These are phyloP conservation scores for Thuidium tamariscinum DNA, from an alignment of 225 moss, liverwort and hornwort species.

Conservation along the genomic window DNA sequence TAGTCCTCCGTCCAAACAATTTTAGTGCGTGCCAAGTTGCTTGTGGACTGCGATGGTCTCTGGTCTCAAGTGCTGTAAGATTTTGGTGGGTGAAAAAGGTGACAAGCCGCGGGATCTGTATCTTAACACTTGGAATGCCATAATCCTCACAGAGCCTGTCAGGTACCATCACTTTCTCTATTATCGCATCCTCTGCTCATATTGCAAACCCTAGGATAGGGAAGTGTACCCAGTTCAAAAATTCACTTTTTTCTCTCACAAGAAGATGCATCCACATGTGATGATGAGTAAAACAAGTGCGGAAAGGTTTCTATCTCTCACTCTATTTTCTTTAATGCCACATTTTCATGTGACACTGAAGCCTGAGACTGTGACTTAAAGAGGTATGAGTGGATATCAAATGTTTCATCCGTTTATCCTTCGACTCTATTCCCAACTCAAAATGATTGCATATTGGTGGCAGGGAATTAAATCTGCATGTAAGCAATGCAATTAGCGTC, in stretches of 20 bases:
- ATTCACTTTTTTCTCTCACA: background rate
- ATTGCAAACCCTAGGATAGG: background rate
- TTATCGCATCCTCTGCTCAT: background rate
- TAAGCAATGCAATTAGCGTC: background rate
- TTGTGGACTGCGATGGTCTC: slow-evolving; percentile 46
- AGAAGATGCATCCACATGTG: background rate
- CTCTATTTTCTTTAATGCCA: background rate
- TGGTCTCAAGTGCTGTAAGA: slow-evolving; percentile 43
- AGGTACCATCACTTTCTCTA: background rate
- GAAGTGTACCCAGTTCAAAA: background rate
- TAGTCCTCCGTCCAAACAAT: background rate
- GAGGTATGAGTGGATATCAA: background rate
- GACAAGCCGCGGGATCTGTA: slow-evolving; percentile 38
- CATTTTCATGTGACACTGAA: background rate
- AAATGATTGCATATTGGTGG: background rate
- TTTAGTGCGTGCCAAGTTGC: slow-evolving; percentile 28
- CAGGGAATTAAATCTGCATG: slow-evolving; percentile 25
- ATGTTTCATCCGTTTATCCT: background rate
- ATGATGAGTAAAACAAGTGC: background rate
- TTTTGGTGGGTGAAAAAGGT: slow-evolving; percentile 10
- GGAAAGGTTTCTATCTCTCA: background rate
- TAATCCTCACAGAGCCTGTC: slow-evolving; percentile 15
- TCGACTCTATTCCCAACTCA: background rate
- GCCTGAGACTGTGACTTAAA: background rate
- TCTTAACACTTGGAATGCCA: slow-evolving; percentile 49